Evolutionary conservation across 768 basidiomycete genomes (phyloP).

Genomic region (Suillus tomentosus): DNA sequence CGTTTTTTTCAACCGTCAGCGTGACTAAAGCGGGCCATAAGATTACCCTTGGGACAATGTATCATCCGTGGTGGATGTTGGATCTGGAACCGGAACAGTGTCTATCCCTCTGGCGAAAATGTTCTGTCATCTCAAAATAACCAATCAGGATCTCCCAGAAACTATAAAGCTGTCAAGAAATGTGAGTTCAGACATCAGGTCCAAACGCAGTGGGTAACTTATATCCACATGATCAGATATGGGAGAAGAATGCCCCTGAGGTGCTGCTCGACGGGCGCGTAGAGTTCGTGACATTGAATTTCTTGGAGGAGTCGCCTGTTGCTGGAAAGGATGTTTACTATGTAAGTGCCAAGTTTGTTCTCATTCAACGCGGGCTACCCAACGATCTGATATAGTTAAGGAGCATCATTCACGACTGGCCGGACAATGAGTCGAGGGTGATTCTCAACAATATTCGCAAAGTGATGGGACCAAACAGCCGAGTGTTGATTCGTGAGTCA

Average conservation of each 20-base stretch:
- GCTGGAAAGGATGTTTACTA: constrained; percentile 24
- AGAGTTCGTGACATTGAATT: constrained; percentile 23
- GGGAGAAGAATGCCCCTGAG: constrained; percentile 23
- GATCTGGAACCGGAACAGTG: constrained; percentile 29
- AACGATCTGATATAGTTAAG: too few species aligned
- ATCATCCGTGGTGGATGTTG: constrained; percentile 29
- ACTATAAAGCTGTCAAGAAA: constrained; percentile 16
- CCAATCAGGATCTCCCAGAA: constrained; percentile 32
- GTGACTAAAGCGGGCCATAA: background rate
- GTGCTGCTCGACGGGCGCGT: constrained; percentile 21
- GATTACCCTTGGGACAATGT: constrained; percentile 25
- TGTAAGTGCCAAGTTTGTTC: background rate
- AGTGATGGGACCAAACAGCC: too few species aligned
- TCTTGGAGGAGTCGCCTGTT: constrained; percentile 22
- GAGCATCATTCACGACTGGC: too few species aligned
- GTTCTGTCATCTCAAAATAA: constrained; percentile 28
- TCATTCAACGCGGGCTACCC: too few species aligned
- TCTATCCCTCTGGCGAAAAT: constrained; percentile 29
- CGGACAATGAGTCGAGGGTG: too few species aligned
- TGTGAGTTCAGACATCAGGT: background rate
- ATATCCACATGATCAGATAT: constrained; percentile 9
- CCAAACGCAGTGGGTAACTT: background rate
- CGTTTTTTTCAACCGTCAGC: too few species aligned
- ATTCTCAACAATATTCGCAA: too few species aligned
- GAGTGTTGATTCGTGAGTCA: too few species aligned